Evolutionary conservation across 2,329 filamentous ascomycete species (phyloP), one percentile per base, ranked within the genome.

Genomic region (Tympanopsis confertula): DNA sequence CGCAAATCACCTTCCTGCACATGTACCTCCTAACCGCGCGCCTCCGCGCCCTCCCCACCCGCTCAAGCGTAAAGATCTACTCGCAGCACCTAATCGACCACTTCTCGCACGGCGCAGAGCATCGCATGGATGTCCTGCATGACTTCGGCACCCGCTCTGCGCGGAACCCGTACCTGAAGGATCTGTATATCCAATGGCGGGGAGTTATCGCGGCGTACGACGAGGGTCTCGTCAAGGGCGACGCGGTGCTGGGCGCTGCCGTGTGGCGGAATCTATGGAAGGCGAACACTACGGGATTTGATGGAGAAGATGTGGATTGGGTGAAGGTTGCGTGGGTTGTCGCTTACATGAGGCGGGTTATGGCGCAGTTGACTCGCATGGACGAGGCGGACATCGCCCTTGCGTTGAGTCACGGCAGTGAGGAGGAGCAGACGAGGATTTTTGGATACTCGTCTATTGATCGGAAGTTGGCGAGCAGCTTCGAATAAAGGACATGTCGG

Each of bases 221-320:
- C 42, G 69, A 74, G 50, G 69, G 66, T 0, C 48, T 74, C 24
- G 57, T 68, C 28, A 67, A 65, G 46, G 67, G 67, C 2, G 69
- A 74, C 45, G 65, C 68, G 2, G 60, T 68, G 42, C 54, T 73
- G 24, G 68, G 63, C 3, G 54, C 69, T 19, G 78, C 78, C 1
- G 58, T 82, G 13, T 82, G 78, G 78, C 62, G 77, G 48, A 82
- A 82, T 51, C 45, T 82, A 30, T 76, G 76, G 54, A 70, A 74
- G 45, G 72, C 63, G 17, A 63, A 62, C 36, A 62, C 71, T 38
- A 67, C 75, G 37, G 63, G 76, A 13, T 70, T 81, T 51, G 65
- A 73, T 51, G 59, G 62, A 32, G 68, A 72, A 49, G 50, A 82
- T 40, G 76, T 73, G 3, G 55, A 64, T 40, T 68, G 82, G 35